Percentiles rank a stretch among this genome's conserved stretches.
Conservation (phyloP, 139 green algal species). For the Chlamydomonas sphaeroides region DNA sequence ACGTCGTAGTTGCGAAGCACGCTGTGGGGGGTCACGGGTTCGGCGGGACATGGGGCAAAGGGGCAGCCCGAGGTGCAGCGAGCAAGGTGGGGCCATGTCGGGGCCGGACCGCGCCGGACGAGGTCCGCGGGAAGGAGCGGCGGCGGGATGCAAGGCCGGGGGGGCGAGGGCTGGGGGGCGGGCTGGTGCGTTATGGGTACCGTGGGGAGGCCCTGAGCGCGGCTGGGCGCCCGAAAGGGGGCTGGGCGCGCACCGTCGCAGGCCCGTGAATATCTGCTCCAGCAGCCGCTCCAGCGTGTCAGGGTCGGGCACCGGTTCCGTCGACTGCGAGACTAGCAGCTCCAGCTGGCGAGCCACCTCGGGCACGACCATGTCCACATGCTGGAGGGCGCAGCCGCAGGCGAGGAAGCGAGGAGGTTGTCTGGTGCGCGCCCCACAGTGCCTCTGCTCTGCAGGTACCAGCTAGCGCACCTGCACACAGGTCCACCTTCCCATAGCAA, state of each 20-base stretch:
- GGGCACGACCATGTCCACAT: conserved; percentile 32
- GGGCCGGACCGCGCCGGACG: no score
- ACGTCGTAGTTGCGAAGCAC: background rate
- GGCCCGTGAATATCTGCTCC: conserved; percentile 5
- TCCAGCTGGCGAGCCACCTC: conserved; percentile 20
- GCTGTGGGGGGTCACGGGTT: background rate
- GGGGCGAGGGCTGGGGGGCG: no score
- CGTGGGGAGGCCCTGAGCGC: background rate
- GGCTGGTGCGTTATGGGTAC: background rate
- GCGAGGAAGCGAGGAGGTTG: background rate
- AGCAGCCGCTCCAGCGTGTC: background rate
- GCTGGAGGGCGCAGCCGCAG: background rate
- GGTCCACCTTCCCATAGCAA: background rate
- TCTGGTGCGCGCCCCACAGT: background rate
- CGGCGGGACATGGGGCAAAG: no score
- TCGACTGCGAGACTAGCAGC: background rate
- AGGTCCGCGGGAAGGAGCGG: no score
- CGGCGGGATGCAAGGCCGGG: no score
- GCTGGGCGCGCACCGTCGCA: conserved; percentile 1
- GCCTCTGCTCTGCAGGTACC: background rate
- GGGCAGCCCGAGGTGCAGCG: no score
- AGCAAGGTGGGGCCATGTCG: background rate
- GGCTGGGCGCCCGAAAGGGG: no score
- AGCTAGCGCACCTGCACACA: background rate
- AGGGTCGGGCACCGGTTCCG: background rate